Base-by-base conservation (phyloP, 352 stramenopile genomes). In the Peronosclerospora sorghi region DNA sequence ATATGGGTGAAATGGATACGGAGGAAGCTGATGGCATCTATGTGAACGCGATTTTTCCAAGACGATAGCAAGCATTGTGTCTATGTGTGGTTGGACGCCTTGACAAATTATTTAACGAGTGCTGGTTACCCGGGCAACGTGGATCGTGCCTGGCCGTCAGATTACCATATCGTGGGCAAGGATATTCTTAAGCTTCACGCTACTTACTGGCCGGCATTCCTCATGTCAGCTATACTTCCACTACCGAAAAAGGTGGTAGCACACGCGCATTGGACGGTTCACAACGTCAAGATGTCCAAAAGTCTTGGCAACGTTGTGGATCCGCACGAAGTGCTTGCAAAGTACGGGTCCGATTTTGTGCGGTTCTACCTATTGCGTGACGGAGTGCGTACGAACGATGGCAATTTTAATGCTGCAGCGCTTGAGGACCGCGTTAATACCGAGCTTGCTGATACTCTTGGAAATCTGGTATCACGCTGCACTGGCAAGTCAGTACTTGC, bases 151-250 rank as follows among this genome's bases (percentile, higher is more conserved):
- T 92, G 79, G 79, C 79, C 79, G 1, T 68, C 79, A 4, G 73
- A 84, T 41, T 89, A 89, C 45, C 79, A 97, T 60, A 78, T 97
- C 27, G 80, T 99, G 60, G 96, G 95, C 35, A 99, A 99, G 63
- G 96, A 99, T 67, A 99, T 99, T 65, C 51, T 99, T 40, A 88
- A 96, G 46, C 99, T 99, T 60, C 96, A 99, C 63, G 81, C 94
- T 2, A 94, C 99, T 34, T 98, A 98, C 72, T 99, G 95, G 95
- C 96, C 96, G 4, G 95, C 94, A 8, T 96, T 98, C 49, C 65
- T 98, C 0, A 86, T 98, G 76, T 91, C 93, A 13, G 79, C 76
- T 13, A 81, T 81, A 7, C 59, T 98, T 8, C 82, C 88, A 13
- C 58, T 97, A 19, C 96, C 96, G 2, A 93, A 95, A 50, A 77